Conservation (phyloP, 176 grass and related monocot genomes). For the Ampelocalamus luodianensis region DNA sequence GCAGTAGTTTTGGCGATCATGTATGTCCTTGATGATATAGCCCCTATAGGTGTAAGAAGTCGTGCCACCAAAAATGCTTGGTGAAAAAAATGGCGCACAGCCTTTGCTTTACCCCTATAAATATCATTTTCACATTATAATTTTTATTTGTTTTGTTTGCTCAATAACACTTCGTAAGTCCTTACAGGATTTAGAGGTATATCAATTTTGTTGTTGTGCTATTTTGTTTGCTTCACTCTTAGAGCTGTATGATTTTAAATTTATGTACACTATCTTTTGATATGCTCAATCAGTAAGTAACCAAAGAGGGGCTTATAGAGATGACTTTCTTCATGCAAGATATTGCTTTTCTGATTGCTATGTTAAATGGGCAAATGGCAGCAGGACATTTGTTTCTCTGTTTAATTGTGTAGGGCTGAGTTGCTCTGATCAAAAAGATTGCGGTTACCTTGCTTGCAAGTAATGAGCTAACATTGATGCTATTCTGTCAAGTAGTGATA, state of each 20-base stretch:
- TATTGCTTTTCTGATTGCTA: neutral
- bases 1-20: slow-evolving; percentile 38
- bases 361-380: slow-evolving; percentile 1
- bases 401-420: neutral
- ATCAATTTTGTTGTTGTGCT: slow-evolving; percentile 26
- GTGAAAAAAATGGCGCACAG: slow-evolving; percentile 30
- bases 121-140: slow-evolving; percentile 46
- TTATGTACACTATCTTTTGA: slow-evolving; percentile 18
- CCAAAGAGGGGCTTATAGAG: neutral
- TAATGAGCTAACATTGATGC: slow-evolving; percentile 11
- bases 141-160: slow-evolving; percentile 28
- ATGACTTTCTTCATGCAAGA: neutral
- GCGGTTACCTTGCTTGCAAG: neutral
- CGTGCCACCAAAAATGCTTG: slow-evolving; percentile 32
- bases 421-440: neutral
- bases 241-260: slow-evolving; percentile 17
- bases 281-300: slow-evolving; percentile 11
- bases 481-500: neutral
- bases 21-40: slow-evolving; percentile 51
- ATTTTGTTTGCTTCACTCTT: neutral
- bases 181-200: slow-evolving; percentile 47
- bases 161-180: slow-evolving; percentile 57
- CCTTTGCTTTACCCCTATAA: slow-evolving; percentile 41
- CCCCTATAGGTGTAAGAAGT: slow-evolving; percentile 43
- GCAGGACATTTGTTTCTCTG: neutral